phyloP scores from a whole-genome alignment of 305 asterid species.

The Solanum hybrid region DNA sequence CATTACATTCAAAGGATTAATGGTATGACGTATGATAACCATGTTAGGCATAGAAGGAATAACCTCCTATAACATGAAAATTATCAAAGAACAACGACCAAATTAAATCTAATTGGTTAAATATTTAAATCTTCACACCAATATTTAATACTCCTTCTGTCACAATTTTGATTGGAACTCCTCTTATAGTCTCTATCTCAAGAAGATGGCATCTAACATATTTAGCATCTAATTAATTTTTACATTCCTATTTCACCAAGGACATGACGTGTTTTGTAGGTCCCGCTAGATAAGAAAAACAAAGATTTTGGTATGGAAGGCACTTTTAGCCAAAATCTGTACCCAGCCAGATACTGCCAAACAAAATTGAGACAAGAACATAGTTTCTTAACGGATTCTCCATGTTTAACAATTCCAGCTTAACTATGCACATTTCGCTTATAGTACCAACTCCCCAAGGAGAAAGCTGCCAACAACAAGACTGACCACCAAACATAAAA shows the following conservation, averaged over 20 bases:
- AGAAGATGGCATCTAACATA: background rate
- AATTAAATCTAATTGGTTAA: background rate
- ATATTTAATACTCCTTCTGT: background rate
- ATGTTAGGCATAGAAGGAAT: background rate
- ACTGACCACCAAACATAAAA: background rate
- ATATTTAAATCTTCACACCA: background rate
- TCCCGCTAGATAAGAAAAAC: background rate
- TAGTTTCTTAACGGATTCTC: background rate
- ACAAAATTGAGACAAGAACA: background rate
- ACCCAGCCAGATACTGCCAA: background rate
- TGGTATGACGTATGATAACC: background rate
- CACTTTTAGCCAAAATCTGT: background rate
- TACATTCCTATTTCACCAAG: background rate
- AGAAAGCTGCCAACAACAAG: background rate
- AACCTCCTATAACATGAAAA: background rate
- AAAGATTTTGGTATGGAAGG: background rate
- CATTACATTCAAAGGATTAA: background rate
- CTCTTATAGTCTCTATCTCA: background rate
- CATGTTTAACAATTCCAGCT: background rate
- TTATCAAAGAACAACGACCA: background rate
- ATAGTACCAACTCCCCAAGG: background rate
- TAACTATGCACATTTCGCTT: background rate
- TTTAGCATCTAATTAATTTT: background rate
- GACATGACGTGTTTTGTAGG: background rate
- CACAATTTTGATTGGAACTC: background rate